A percentile compares a stretch with the other conserved stretches of the same genome.
These are phyloP conservation scores for Zalerion maritima DNA, from an alignment of 495 filamentous ascomycete genomes.

Conservation along the genomic window DNA sequence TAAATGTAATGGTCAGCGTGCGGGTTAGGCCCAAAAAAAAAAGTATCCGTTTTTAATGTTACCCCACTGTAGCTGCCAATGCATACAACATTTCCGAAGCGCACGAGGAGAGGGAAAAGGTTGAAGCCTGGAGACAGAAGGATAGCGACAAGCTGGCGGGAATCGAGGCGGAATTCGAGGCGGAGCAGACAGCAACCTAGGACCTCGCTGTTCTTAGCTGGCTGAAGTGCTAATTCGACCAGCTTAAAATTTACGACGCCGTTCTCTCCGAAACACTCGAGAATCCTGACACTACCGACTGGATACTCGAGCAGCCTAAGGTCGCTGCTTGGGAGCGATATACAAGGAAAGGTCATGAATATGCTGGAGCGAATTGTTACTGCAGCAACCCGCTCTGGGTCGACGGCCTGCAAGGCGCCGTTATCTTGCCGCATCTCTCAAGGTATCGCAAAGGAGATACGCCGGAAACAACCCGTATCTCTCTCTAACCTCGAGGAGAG, in stretches of 20 bases:
- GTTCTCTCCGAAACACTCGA: conserved; percentile 7
- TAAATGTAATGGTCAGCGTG: too few species aligned
- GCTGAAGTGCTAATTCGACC: conserved; percentile 16
- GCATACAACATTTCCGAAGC: conserved; percentile 12
- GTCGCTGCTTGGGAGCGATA: conserved; percentile 16
- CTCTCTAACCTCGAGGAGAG: conserved; percentile 19
- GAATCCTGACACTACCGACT: conserved; percentile 14
- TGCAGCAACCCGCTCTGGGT: neutral
- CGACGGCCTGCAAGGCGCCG: conserved; percentile 12
- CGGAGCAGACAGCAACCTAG: conserved; percentile 10
- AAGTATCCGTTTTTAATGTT: too few species aligned
- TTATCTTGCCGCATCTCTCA: conserved; percentile 10
- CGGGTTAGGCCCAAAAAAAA: too few species aligned
- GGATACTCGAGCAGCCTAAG: conserved; percentile 13
- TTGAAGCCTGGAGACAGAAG: conserved; percentile 11
- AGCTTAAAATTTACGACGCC: conserved; percentile 12
- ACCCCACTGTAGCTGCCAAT: too few species aligned
- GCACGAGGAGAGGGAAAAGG: conserved; percentile 7
- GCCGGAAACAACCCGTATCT: conserved; percentile 10
- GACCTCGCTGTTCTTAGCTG: conserved; percentile 12
- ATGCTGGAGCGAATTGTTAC: conserved; percentile 10
- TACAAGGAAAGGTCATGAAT: conserved; percentile 10
- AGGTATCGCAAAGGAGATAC: conserved; percentile 2
- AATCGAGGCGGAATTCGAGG: conserved; percentile 9
- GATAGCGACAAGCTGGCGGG: conserved; percentile 7